Evolutionary conservation across 768 basidiomycete genomes (phyloP), one percentile per base, ranked within the genome.

Genomic region (Tubosaeta sp.): DNA sequence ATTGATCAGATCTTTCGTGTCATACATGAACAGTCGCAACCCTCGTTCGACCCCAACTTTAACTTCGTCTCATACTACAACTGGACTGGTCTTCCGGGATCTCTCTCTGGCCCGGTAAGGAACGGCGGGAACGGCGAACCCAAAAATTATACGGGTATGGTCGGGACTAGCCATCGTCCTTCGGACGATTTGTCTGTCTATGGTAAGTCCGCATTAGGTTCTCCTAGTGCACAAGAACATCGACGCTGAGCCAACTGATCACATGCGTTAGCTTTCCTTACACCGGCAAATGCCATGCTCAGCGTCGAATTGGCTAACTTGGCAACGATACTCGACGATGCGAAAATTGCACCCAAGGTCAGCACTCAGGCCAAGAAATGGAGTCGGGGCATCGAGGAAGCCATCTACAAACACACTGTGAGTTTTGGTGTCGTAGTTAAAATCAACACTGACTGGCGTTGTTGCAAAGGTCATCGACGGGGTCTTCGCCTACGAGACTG

Each of bases 261-360:
- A 6, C 41, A n/a, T 44, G 29, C 16, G n/a, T 9, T 45, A 87
- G 87, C 87, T 4, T 90, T 87, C 67, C 72, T 87, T 52, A 86
- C 82, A 0, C 83, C 88, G 3, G 87, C 86, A 7, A 90, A 90
- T 67, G 88, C 87, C 7, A 88, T 90, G 86, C 72, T 90, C 48
- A 86, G 82, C 49, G 85, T 90, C 16, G 87, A 90, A 61, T 67
- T 89, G 38, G 68, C 59, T 8, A 72, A 87, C 58, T 63, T 90
- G 25, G 84, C 82, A 0, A 67, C 73, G 13, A 73, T 90, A 22
- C 70, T 90, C 27, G 81, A 86, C 54, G 63, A 67, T 22, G 68
- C 73, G 6, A 69, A 71, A 14, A 69, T 79, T 50, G 70, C 77
- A 29, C 66, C 64, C n/a, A 76, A 82, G 46, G 65, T 85, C 51